Percentiles rank a stretch among this genome's conserved stretches.
Evolutionary conservation across 2,329 filamentous ascomycete species (phyloP).

Genomic region (Alternaria gansuensis): DNA sequence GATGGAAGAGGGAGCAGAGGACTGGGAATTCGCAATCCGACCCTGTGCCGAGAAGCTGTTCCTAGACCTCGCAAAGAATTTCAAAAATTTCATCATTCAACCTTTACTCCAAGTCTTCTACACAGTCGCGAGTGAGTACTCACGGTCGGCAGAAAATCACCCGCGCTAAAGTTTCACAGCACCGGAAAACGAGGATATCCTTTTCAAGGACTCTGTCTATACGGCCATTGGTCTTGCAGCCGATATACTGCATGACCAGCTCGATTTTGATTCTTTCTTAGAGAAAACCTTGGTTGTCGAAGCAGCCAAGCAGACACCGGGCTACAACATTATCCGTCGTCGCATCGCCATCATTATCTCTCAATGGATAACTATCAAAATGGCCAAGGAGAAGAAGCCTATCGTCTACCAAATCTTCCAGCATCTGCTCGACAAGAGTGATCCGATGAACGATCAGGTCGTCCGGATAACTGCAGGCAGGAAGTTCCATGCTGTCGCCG

Average conservation of each 20-base stretch:
- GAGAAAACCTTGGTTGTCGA: slow-evolving; percentile 78
- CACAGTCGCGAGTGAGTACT: slow-evolving; percentile 70
- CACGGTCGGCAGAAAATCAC: not conserved
- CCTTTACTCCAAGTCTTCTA: slow-evolving; percentile 86
- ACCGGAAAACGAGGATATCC: slow-evolving; percentile 72
- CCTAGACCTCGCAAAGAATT: slow-evolving; percentile 87
- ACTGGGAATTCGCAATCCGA: slow-evolving; percentile 89
- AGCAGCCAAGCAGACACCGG: slow-evolving; percentile 71
- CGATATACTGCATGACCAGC: slow-evolving; percentile 73
- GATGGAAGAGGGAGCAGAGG: slow-evolving; percentile 81
- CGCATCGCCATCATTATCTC: slow-evolving; percentile 88
- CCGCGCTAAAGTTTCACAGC: slow-evolving; percentile 48
- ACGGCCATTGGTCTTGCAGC: slow-evolving; percentile 89
- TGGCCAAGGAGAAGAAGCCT: slow-evolving; percentile 72
- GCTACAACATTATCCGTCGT: slow-evolving; percentile 83
- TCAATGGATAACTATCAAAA: slow-evolving; percentile 85
- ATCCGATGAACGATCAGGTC: slow-evolving; percentile 85
- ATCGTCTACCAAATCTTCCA: slow-evolving; percentile 89
- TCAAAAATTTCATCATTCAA: slow-evolving; percentile 80
- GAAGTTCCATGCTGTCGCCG: slow-evolving; percentile 79
- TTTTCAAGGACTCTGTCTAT: slow-evolving; percentile 93
- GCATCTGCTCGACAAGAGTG: slow-evolving; percentile 79
- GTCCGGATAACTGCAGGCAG: slow-evolving; percentile 90
- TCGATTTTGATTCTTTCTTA: slow-evolving; percentile 87
- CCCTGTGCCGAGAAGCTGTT: slow-evolving; percentile 95